Conservation (phyloP, 495 filamentous ascomycete genomes). For the Talaromyces trachyspermus region DNA sequence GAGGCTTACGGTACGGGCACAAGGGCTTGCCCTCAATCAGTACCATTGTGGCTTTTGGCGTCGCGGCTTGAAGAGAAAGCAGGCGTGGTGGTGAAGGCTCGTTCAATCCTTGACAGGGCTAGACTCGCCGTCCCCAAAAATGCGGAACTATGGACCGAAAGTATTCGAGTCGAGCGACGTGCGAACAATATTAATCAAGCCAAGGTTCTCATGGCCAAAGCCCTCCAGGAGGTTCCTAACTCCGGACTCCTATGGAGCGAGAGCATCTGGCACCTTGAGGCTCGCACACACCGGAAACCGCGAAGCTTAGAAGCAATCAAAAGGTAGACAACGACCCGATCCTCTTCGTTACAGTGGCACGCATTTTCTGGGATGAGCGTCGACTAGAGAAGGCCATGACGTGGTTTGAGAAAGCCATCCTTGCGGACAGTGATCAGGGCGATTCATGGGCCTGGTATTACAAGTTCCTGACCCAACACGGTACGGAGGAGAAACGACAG, state of each 20-base stretch:
- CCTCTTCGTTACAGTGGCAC: conserved; percentile 68
- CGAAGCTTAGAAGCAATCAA: conserved; percentile 89
- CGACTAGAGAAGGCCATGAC: conserved; percentile 83
- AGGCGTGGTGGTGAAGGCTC: conserved; percentile 82
- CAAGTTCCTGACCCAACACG: conserved; percentile 85
- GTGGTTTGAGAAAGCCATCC: conserved; percentile 94
- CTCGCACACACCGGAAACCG: conserved; percentile 83
- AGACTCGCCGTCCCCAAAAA: conserved; percentile 78
- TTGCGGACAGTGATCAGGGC: conserved; percentile 76
- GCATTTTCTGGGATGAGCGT: conserved; percentile 73
- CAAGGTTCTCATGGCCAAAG: conserved; percentile 83
- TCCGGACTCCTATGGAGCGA: conserved; percentile 90
- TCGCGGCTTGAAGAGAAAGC: conserved; percentile 78
- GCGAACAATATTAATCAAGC: conserved; percentile 77
- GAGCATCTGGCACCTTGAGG: conserved; percentile 88
- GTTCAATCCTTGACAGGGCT: conserved; percentile 84
- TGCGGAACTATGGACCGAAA: conserved; percentile 82
- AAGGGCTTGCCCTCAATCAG: conserved; percentile 72
- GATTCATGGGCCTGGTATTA: conserved; percentile 99
- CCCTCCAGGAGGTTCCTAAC: conserved; percentile 81
- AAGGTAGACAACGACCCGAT: conserved; percentile 89
- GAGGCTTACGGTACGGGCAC: conserved; percentile 89
- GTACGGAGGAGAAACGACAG: conserved; percentile 79
- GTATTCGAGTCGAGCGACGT: conserved; percentile 85
- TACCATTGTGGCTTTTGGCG: conserved; percentile 84